Evolutionary conservation across 352 stramenopile genomes (phyloP).

Genomic region (Phytophthora citricola): DNA sequence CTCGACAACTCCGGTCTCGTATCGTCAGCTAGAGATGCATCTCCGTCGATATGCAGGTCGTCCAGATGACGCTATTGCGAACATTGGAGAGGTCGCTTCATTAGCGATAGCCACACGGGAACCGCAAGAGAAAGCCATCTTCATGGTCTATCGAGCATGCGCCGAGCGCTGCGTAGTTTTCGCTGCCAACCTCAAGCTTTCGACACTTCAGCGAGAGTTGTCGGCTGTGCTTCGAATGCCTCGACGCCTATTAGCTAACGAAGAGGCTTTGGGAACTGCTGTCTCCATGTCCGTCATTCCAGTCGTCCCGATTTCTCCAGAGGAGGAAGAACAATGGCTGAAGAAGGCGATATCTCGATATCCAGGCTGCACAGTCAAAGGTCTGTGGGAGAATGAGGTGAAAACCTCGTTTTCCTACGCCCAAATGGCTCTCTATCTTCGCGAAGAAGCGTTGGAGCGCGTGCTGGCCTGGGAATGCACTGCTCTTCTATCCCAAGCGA

Average conservation of each 20-base stretch:
- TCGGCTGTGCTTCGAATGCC: conserved; percentile 43
- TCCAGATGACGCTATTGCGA: conserved; percentile 67
- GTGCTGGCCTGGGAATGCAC: conserved; percentile 62
- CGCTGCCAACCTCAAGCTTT: conserved; percentile 62
- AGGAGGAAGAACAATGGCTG: conserved; percentile 34
- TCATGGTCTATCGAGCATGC: conserved; percentile 43
- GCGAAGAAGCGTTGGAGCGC: conserved; percentile 63
- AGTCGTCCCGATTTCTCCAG: conserved; percentile 34
- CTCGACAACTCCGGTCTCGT: conserved; percentile 72
- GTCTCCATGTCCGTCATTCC: conserved; percentile 8
- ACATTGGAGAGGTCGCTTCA: conserved; percentile 68
- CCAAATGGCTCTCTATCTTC: conserved; percentile 74
- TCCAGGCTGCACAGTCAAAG: conserved; percentile 43
- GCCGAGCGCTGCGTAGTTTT: conserved; percentile 68
- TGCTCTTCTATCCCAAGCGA: conserved; percentile 54
- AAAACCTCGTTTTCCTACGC: conserved; percentile 50
- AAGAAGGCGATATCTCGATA: conserved; percentile 47
- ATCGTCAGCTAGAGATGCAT: conserved; percentile 79
- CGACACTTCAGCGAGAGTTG: conserved; percentile 57
- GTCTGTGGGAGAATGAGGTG: conserved; percentile 67
- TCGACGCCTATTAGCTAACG: conserved; percentile 14
- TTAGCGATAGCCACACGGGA: conserved; percentile 49
- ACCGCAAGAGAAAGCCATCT: conserved; percentile 56
- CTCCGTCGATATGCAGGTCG: conserved; percentile 71
- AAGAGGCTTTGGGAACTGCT: conserved; percentile 11